These are phyloP conservation scores for Secale cereale DNA, from an alignment of 176 grass and related monocot genomes.

Conservation along the genomic window DNA sequence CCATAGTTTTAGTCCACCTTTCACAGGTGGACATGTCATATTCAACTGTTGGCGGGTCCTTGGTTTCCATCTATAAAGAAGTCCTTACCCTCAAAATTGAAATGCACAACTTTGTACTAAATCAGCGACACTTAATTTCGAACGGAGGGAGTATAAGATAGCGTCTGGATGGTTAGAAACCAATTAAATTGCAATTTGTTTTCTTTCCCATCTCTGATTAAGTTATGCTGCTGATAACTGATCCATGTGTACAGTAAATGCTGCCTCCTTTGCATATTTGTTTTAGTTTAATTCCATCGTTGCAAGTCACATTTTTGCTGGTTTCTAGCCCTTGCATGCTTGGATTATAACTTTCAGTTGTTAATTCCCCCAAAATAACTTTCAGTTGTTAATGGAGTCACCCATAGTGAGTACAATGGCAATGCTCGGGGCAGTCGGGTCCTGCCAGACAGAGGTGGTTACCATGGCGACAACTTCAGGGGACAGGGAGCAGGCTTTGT, in stretches of 20 bases:
- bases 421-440: slow-evolving; percentile 27
- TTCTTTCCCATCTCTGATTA: neutral
- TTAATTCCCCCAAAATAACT: slow-evolving; percentile 28
- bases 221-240: neutral
- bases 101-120: neutral
- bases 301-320: neutral
- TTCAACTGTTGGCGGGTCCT: neutral
- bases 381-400: slow-evolving; percentile 55
- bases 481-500: slow-evolving; percentile 31
- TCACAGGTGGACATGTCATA: neutral
- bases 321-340: neutral
- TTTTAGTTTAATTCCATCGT: neutral
- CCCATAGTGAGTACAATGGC: slow-evolving; percentile 38
- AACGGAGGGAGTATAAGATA: too few species aligned
- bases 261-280: neutral
- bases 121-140: too few species aligned
- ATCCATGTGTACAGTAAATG: neutral
- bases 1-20: neutral
- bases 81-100: neutral
- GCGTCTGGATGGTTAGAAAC: neutral
- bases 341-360: slow-evolving; percentile 37
- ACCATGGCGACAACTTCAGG: slow-evolving; percentile 36
- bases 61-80: neutral
- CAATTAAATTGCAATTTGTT: neutral
- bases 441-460: slow-evolving; percentile 44